Conservation (phyloP, 2,329 filamentous ascomycete species). For the Thermochaetoides dissita region DNA sequence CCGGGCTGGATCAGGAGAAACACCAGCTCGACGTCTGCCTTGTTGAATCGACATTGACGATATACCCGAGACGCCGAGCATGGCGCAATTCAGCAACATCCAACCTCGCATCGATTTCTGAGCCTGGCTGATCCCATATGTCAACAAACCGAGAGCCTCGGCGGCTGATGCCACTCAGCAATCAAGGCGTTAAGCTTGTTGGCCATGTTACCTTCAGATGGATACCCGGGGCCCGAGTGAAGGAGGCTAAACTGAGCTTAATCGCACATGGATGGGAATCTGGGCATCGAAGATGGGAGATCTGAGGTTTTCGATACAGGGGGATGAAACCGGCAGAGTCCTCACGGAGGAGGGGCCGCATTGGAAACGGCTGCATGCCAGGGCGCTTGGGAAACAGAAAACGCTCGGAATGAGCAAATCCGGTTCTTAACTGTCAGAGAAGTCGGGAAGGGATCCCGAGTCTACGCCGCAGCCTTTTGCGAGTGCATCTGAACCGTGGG, state of each 20-base stretch:
- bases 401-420: slow-evolving; percentile 8
- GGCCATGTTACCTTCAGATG: background rate
- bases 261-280: background rate
- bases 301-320: slow-evolving; percentile 11
- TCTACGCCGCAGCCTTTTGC: slow-evolving; percentile 6
- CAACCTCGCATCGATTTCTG: background rate
- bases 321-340: slow-evolving; percentile 14
- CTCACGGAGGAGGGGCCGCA: slow-evolving; percentile 6
- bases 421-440: slow-evolving; percentile 10
- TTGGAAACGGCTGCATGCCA: slow-evolving; percentile 2
- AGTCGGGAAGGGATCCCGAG: background rate
- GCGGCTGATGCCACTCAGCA: background rate
- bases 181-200: background rate
- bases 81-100: no score
- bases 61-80: no score
- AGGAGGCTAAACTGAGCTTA: slow-evolving; percentile 3
- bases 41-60: no score
- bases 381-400: background rate
- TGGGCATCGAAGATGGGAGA: no score
- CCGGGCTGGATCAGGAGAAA: no score
- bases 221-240: no score
- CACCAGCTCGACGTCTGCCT: no score
- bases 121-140: background rate
- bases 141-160: background rate
- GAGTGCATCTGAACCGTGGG: background rate